Conservation (phyloP, 2,329 filamentous ascomycete genomes). For the Penicillium oxalicum region DNA sequence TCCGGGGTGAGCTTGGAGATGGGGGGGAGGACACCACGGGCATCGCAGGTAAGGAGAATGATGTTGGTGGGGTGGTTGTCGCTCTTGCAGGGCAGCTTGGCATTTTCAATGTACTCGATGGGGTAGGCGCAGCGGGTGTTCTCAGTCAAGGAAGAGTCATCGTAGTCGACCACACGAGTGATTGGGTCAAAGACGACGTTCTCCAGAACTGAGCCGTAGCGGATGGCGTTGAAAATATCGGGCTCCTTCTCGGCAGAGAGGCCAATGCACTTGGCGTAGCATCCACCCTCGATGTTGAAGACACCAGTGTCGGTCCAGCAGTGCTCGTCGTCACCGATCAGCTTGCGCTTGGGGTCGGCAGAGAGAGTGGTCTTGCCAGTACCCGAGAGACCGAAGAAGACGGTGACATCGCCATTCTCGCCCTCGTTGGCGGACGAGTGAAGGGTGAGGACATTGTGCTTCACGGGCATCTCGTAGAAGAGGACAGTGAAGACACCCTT, state of each 20-base stretch:
- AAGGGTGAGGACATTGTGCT: constrained; percentile 97
- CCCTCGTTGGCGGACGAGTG: constrained; percentile 99
- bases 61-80: constrained; percentile 91
- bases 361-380: constrained; percentile 98
- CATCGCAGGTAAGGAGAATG: constrained; percentile 95
- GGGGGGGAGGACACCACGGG: constrained; percentile 90
- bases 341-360: constrained; percentile 87
- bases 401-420: constrained; percentile 86
- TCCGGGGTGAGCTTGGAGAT: constrained; percentile 93
- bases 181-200: constrained; percentile 96
- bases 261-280: constrained; percentile 98
- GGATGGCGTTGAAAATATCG: constrained; percentile 93
- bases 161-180: constrained; percentile 88
- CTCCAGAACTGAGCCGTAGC: constrained; percentile 94
- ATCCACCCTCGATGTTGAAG: constrained; percentile 99
- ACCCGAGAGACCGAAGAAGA: constrained; percentile 98
- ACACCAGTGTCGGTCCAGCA: constrained; percentile 96
- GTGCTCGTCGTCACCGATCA: constrained; percentile 99
- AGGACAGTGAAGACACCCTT: constrained; percentile 98
- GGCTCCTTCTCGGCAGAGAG: constrained; percentile 98
- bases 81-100: constrained; percentile 94
- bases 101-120: constrained; percentile 98
- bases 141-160: constrained; percentile 89
- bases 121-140: constrained; percentile 98
- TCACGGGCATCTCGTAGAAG: constrained; percentile 99